Base-by-base conservation (phyloP, 2,329 filamentous ascomycete species). In the Penicillium sp. region DNA sequence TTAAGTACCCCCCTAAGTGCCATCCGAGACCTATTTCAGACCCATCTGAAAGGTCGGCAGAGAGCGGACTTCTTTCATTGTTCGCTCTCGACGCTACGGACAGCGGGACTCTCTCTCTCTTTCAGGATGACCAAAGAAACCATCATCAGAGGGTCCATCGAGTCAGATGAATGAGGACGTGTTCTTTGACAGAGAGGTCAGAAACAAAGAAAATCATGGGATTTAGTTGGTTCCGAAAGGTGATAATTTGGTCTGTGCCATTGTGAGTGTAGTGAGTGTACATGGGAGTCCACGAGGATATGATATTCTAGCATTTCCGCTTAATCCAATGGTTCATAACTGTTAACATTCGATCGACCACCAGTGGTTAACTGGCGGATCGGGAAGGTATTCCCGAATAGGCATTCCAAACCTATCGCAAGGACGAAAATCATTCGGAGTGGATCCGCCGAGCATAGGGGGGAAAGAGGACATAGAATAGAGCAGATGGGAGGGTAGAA, bases 361-460 rank as follows among this genome's bases (percentile, higher is more conserved):
- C 13, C 32, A 7, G 6, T 34, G 32, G 6, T 34, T 34, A n/a
- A n/a, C n/a, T n/a, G n/a, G n/a, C n/a, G n/a, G n/a, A n/a, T n/a
- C n/a, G 18, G 18, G 36, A 40, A 26, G 36, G 26, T 40, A 20
- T 15, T n/a, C 34, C 36, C 21, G 13, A 40, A 40, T 26, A 26
- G 36, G 36, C 1, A 40, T 8, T 15, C 23, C 21, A 7, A 40
- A 24, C 36, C 36, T 20, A 15, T 24, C 21, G 26, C 29, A 20
- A n/a, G 39, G 34, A 41, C 45, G 44, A 52, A 52, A 48, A 44
- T 37, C 40, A 41, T 45, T 44, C 50, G 50, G 50, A 37, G 41
- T 7, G 29, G n/a, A 3, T 26, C 6, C n/a, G 15, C 21, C 21
- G 37, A 23, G 36, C 21, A n/a, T 20, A 39, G 27, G 27, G 23